Evolutionary conservation across 2,329 filamentous ascomycete genomes (phyloP), one percentile per base, ranked within the genome.

Genomic region (Venturia asperata): DNA sequence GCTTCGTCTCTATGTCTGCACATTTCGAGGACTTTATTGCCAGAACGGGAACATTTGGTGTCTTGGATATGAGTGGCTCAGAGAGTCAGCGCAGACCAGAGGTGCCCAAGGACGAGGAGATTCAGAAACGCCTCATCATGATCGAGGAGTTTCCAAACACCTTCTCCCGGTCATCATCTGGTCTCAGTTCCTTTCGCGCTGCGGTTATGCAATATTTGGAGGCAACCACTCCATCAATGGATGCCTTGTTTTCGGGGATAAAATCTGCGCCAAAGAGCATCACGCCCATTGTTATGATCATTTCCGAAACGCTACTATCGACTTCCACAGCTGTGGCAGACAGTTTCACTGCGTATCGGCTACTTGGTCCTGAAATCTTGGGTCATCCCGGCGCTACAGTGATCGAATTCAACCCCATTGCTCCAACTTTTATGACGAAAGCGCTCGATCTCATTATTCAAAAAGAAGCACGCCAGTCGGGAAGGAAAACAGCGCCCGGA

Each of bases 1-100:
- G 85, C 0, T 87, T 87, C 62, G 80, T 86, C 52, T 92, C 92
- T 1, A 82, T 87, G 39, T 86, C 90, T 5, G 82, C 86, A 7
- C 90, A 95, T 69, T 99, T 99, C 72, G 91, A 96, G 70, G 93
- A 97, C 67, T 99, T 97, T 70, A 80, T 99, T 66, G 87, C 86
- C 13, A 85, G 92, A 65, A 88, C 91, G 64, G 88, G 91, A 65
- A 89, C 87, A 68, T 96, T 94, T 75, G 85, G 87, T 19, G 88
- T 87, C 64, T 81, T 96, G 56, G 82, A 88, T 9, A 70, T 80
- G 77, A 52, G 69, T 60, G 64, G 65, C 45, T 42, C 34, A 5
- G 39, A 62, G 15, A 19, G 11, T 21, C 42, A 66, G 43, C 34
- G 42, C 34, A 45, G 27, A 34, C 15, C 30, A 15, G 37, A 65